phyloP scores from a whole-genome alignment of 306 rosid genomes.

The Delonix regia region DNA sequence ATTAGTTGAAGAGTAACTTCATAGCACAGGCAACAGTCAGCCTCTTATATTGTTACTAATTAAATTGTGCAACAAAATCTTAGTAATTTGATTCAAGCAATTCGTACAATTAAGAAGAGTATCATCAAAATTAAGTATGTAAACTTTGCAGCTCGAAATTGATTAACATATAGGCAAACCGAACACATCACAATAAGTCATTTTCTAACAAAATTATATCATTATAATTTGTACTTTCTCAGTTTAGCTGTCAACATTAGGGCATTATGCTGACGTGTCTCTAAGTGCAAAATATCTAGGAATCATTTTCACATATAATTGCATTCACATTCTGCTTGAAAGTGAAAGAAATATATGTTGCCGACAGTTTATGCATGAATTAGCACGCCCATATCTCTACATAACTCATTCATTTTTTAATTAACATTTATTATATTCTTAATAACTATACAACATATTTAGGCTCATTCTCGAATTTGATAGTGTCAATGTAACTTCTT shows the following conservation, averaged over 20 bases:
- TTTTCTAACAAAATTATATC: too few species aligned
- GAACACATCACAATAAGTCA: too few species aligned
- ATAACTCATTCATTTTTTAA: neutral
- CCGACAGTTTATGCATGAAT: neutral
- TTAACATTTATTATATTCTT: neutral
- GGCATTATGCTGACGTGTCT: neutral
- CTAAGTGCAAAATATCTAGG: neutral
- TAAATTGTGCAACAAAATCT: neutral
- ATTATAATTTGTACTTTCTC: too few species aligned
- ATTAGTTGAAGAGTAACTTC: neutral
- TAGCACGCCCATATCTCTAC: too few species aligned
- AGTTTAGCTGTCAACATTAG: neutral
- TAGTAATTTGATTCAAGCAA: neutral
- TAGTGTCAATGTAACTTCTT: neutral
- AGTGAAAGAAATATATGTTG: neutral
- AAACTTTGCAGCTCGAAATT: neutral
- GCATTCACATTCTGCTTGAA: neutral
- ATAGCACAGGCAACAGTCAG: neutral
- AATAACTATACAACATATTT: neutral
- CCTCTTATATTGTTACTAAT: neutral
- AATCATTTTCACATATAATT: neutral
- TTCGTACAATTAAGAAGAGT: neutral
- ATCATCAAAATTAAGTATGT: neutral
- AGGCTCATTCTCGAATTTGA: neutral
- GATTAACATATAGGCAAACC: neutral